Evolutionary conservation across 495 filamentous ascomycete species (phyloP), one percentile per base, ranked within the genome.

Genomic region (Beverwykella pulmonaria): DNA sequence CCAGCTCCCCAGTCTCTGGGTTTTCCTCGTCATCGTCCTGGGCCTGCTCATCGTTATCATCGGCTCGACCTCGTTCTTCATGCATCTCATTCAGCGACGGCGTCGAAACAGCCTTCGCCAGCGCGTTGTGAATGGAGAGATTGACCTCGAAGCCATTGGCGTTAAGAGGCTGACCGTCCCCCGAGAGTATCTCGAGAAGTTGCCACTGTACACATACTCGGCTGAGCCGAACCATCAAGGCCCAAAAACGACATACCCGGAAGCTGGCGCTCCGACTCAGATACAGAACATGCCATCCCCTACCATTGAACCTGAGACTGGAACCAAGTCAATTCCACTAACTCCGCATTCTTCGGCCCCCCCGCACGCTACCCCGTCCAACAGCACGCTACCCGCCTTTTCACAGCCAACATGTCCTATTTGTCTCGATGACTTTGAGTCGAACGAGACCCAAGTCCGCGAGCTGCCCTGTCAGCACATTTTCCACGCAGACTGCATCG

Each of bases 391-490:
- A 26, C 44, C 53, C 46, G 58, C 71, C 27, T 83, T 87, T 63
- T 82, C 85, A 23, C 90, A 93, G 75, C 87, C 89, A 0, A 86
- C 82, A 6, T 97, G 93, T 72, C 82, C 87, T 5, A 96, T 97
- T 61, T 98, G 93, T 70, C 83, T 96, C 1, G 91, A 94, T 20
- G 84, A 91, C 62, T 98, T 90, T 73, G 81, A 86, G 25, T 83
- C 87, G 19, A 81, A 82, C 9, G 71, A 74, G 17, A 88, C 92
- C 0, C 82, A 83, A 23, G 90, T 97, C 63, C 89, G 92, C 39
- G 90, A 95, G 75, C 80, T 97, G 3, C 87, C 90, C 0, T 98
- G 93, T 68, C 84, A 88, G 0, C 93, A 98, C 73, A 92, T 97
- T 60, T 98, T 92, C 77, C 92, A 98, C 59, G 87, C 91, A 1